Evolutionary conservation across 2,329 filamentous ascomycete genomes (phyloP), one percentile per base, ranked within the genome.

Genomic region (Penicillium crustosum): DNA sequence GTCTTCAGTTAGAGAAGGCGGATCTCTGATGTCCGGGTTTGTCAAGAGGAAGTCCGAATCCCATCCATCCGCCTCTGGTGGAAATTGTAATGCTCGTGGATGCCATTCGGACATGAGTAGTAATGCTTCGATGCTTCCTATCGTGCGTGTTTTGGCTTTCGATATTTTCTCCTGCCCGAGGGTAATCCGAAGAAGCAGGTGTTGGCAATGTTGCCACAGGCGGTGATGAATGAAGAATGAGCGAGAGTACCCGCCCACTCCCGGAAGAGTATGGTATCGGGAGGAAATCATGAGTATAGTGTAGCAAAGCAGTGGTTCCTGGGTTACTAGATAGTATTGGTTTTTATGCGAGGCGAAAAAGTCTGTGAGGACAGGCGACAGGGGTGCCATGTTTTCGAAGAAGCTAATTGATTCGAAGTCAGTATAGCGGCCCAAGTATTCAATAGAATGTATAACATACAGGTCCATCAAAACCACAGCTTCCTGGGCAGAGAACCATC

Each of bases 401-500:
- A 39, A 39, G 6, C 38, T 39, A 12, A 7, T 21, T 21, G 6
- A 7, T 39, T 39, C 13, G 6, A 39, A 12, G 5, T 39, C 6
- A 39, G 10, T 21, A 39, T 6, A 39, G 2, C 5, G 4, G n/a
- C 0, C 10, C n/a, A 39, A 12, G n/a, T 6, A 39, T 39, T 10
- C 3, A n/a, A 39, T 21, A 21, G 5, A 39, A 6, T 6, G 10
- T 21, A 21, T 21, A 39, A 13, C 74, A 57, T 57, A 78, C 70
- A 81, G 59, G 54, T 83, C 79, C 36, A 83, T 71, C 45, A 80
- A 80, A 5, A 73, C 76, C 5, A 83, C 71, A 9, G 80, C 81
- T 61, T 84, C 81, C 39, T 78, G 74, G 1, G 81, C 79, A 0
- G 79, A 79, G 50, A 83, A 79, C 81, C 80, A 83, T 0, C 81